A percentile compares a stretch with the other conserved stretches of the same genome.
phyloP scores from a whole-genome alignment of 2,329 filamentous ascomycete genomes.

The Neurospora crassa region DNA sequence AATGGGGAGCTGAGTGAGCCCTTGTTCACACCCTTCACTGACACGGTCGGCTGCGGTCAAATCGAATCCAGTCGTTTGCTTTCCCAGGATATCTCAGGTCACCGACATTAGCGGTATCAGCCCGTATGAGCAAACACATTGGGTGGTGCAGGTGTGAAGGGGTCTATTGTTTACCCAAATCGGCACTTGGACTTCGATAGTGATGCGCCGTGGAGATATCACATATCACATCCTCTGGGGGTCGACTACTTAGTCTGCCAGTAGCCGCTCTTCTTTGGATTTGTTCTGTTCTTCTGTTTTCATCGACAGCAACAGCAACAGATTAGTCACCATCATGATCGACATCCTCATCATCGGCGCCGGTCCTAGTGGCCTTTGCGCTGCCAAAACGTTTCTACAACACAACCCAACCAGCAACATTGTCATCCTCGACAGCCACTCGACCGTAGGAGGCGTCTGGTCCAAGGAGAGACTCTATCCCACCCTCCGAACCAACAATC shows the following conservation, averaged over 20 bases:
- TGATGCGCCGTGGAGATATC: neutral
- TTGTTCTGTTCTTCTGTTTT: neutral
- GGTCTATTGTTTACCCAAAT: neutral
- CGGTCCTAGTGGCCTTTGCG: conserved; percentile 30
- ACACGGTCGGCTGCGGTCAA: neutral
- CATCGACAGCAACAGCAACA: neutral
- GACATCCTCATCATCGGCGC: conserved; percentile 22
- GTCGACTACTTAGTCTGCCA: neutral
- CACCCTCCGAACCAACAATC: conserved; percentile 33
- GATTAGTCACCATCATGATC: conserved; percentile 13
- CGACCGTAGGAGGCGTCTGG: conserved; percentile 33
- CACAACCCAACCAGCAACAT: conserved; percentile 30
- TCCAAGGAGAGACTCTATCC: conserved; percentile 31
- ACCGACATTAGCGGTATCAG: neutral
- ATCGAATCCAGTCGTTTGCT: neutral
- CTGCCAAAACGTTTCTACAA: conserved; percentile 37
- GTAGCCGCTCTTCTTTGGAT: neutral
- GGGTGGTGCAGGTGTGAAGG: neutral
- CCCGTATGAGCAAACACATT: neutral
- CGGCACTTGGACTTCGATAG: neutral
- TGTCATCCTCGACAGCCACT: conserved; percentile 31
- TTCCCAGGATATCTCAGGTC: neutral
- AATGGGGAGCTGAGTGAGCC: neutral
- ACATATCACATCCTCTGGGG: neutral
- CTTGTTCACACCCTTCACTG: neutral